Evolutionary conservation across 1,284 basidiomycete genomes (phyloP).

Genomic region (Sporisorium exsertum): DNA sequence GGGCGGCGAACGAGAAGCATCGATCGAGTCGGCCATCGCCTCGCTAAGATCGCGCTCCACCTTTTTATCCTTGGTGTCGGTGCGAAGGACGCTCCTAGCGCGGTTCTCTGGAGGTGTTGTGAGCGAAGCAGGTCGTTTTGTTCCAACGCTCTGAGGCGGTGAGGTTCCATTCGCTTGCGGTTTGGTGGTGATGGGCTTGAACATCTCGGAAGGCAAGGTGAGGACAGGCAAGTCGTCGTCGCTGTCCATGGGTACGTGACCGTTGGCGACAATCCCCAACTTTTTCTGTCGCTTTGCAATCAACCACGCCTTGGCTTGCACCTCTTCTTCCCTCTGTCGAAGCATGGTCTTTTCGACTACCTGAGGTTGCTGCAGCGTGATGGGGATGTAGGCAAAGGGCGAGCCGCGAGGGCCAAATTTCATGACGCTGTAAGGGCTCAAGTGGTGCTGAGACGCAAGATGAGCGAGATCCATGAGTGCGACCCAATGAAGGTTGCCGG

Average conservation of each 20-base stretch:
- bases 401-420: constrained; percentile 63
- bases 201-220: constrained; percentile 30
- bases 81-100: constrained; percentile 29
- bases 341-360: constrained; percentile 45
- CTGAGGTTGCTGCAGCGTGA: constrained; percentile 62
- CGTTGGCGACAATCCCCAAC: background rate
- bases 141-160: constrained; percentile 11
- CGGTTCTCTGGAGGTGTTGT: constrained; percentile 36
- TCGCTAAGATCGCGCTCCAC: constrained; percentile 39
- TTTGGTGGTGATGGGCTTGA: constrained; percentile 6
- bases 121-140: constrained; percentile 44
- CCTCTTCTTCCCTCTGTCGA: constrained; percentile 53
- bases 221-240: constrained; percentile 44
- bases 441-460: constrained; percentile 66
- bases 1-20: constrained; percentile 15
- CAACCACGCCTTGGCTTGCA: constrained; percentile 44
- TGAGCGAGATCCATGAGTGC: constrained; percentile 60
- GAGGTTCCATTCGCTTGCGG: background rate
- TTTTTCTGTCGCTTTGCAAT: constrained; percentile 24
- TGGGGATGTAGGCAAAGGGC: constrained; percentile 65
- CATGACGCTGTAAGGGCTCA: constrained; percentile 60
- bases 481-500: constrained; percentile 59
- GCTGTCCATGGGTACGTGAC: constrained; percentile 3
- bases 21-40: constrained; percentile 39
- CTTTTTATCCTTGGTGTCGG: constrained; percentile 1